Evolutionary conservation across 75 land plant genomes (phyloP), one percentile per base, ranked within the genome.

Genomic region (Larix kaempferi): DNA sequence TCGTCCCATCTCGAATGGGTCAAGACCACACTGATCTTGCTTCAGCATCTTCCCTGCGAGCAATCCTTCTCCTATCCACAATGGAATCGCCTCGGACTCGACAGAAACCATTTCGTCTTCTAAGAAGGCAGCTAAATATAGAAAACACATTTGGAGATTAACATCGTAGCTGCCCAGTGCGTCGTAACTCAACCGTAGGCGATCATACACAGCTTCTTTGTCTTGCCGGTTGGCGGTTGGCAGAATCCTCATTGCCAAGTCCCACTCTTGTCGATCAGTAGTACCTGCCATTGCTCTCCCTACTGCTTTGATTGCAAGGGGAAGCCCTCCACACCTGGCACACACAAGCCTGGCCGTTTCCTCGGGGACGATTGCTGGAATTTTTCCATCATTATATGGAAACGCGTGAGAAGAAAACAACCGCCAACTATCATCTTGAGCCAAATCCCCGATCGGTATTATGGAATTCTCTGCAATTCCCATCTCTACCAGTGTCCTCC

Each of bases 121-220:
- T 2, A 25, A 26, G 2, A 63, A 63, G 26, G 65, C 65, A 63
- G 65, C 33, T 14, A 63, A 13, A 0, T 63, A 63, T 12, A 63
- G 65, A 63, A 63, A 63, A 63, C 65, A 63, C 35, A 63, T 25
- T 63, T 63, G 65, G 13, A 63, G 26, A 11, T 26, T 25, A 63
- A 25, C 11, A 63, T 27, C 65, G 25, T 23, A 15, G 22, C 29
- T 63, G 13, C 29, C 65, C 14, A 63, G 29, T 23, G 29, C 29
- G 25, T 63, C 65, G 26, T 63, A 63, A 29, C 65, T 63, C 65
- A 63, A 6, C 26, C 33, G 35, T 3, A 63, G 65, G 29, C 65
- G 22, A 12, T 29, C 25, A 25, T 63, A 63, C 3, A 63, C 29
- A 25, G 26, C 13, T 12, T 63, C 29, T 63, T 13, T 29, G 23